A percentile compares a stretch with the other conserved stretches of the same genome.
These are phyloP conservation scores for Lepraria neglecta DNA, from an alignment of 495 filamentous ascomycete genomes.

Conservation along the genomic window DNA sequence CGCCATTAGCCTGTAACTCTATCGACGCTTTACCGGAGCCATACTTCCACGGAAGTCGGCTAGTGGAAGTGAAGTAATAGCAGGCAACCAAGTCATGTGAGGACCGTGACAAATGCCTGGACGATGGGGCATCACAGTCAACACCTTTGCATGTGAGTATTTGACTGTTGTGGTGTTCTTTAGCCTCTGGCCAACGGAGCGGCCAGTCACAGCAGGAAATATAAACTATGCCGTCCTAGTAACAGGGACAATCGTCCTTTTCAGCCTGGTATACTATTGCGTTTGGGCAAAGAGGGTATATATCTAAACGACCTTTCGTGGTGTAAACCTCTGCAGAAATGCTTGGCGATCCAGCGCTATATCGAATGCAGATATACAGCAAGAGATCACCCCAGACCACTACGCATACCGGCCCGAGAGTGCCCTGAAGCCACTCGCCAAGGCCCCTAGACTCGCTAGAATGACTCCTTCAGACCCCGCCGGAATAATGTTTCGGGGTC, in stretches of 20 bases:
- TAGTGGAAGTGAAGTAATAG: background rate
- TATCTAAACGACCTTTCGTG: conserved; percentile 4
- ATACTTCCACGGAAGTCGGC: conserved; percentile 4
- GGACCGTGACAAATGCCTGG: conserved; percentile 17
- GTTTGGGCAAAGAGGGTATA: conserved; percentile 12
- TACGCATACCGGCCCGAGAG: too few species aligned
- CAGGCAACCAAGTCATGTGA: conserved; percentile 1
- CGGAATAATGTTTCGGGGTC: too few species aligned
- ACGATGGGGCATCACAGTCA: conserved; percentile 8
- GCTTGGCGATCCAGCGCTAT: too few species aligned
- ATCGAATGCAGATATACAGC: too few species aligned
- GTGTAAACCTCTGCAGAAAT: too few species aligned
- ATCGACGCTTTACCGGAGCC: conserved; percentile 10
- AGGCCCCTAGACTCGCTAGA: too few species aligned
- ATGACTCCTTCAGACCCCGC: too few species aligned
- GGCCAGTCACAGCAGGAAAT: conserved; percentile 4
- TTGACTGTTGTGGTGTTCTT: conserved; percentile 14
- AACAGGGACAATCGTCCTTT: conserved; percentile 8
- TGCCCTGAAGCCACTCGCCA: too few species aligned
- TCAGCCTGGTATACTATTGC: conserved; percentile 10
- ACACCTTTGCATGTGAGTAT: conserved; percentile 6
- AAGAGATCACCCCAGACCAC: too few species aligned
- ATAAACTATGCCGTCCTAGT: conserved; percentile 19
- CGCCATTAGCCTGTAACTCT: conserved; percentile 8
- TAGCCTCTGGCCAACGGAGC: conserved; percentile 15